Percentiles rank a stretch among this genome's conserved stretches.
Evolutionary conservation across 495 filamentous ascomycete species (phyloP).

Genomic region (Talaromyces ruber): DNA sequence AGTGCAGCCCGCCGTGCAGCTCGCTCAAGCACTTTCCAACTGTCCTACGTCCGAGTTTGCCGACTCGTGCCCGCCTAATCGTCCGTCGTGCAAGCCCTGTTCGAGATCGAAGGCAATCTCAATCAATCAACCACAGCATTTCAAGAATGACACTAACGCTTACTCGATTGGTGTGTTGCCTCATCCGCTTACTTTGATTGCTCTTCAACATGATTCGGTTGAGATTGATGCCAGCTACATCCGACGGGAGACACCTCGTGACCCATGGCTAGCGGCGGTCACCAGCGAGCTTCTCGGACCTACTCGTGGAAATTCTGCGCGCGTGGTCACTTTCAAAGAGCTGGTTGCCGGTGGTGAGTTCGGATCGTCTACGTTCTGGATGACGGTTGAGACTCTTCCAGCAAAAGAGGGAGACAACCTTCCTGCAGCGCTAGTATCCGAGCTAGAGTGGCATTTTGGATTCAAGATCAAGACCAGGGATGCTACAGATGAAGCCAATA

Average conservation of each 20-base stretch:
- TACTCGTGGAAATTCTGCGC: slow-evolving; percentile 48
- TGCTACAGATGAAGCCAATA: slow-evolving; percentile 19
- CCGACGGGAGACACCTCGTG: slow-evolving; percentile 65
- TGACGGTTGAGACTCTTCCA: slow-evolving; percentile 61
- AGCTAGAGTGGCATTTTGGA: slow-evolving; percentile 84
- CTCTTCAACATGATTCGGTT: slow-evolving; percentile 45
- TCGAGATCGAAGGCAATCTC: slow-evolving; percentile 39
- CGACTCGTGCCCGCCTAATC: slow-evolving; percentile 79
- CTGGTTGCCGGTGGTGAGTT: slow-evolving; percentile 59
- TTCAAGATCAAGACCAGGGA: slow-evolving; percentile 60
- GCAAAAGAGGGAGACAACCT: slow-evolving; percentile 32
- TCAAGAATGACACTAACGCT: slow-evolving; percentile 50
- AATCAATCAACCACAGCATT: slow-evolving; percentile 49
- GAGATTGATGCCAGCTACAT: slow-evolving; percentile 58
- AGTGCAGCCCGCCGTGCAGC: slow-evolving; percentile 54
- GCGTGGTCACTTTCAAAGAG: slow-evolving; percentile 73
- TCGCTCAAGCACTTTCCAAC: slow-evolving; percentile 63
- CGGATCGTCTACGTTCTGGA: slow-evolving; percentile 60
- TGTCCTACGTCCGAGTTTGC: slow-evolving; percentile 67
- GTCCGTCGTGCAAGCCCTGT: slow-evolving; percentile 64
- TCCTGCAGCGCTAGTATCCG: slow-evolving; percentile 37
- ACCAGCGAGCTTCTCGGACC: slow-evolving; percentile 61
- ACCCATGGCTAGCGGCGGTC: slow-evolving; percentile 67
- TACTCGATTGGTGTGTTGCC: slow-evolving; percentile 85
- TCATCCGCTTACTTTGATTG: slow-evolving; percentile 76